Conservation (phyloP, 2,329 filamentous ascomycete species). For the Pseudocercospora fuligena region DNA sequence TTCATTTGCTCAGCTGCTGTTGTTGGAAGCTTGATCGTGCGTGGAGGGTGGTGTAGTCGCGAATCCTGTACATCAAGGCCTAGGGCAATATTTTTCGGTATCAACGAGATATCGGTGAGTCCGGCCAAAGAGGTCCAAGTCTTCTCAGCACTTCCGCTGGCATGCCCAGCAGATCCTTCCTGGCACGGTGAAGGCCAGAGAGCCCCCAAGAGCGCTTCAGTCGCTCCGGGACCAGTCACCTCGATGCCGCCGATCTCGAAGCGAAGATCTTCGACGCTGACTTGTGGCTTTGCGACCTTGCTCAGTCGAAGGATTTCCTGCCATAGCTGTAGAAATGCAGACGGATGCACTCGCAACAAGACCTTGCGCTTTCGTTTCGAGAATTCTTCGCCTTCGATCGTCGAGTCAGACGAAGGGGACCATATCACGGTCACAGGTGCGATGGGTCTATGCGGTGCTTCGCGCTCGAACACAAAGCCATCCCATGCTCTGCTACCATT, state of each 20-base stretch:
- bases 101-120: conserved; percentile 69
- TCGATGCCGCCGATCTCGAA: conserved; percentile 76
- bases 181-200: conserved; percentile 56
- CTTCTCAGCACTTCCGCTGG: conserved; percentile 48
- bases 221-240: conserved; percentile 73
- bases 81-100: conserved; percentile 73
- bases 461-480: conserved; percentile 62
- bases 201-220: conserved; percentile 74
- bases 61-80: conserved; percentile 79
- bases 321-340: conserved; percentile 74
- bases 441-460: conserved; percentile 62
- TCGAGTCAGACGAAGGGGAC: conserved; percentile 56
- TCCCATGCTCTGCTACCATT: conserved; percentile 62
- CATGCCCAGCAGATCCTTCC: conserved; percentile 34
- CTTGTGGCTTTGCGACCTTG: conserved; percentile 64
- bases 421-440: conserved; percentile 77
- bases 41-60: conserved; percentile 76
- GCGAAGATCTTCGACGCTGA: conserved; percentile 70
- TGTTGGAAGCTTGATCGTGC: conserved; percentile 48
- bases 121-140: conserved; percentile 59
- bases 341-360: conserved; percentile 80
- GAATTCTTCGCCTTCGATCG: conserved; percentile 35
- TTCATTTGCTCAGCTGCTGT: conserved; percentile 35
- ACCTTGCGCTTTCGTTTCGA: conserved; percentile 57
- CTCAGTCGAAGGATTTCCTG: conserved; percentile 62